Percentiles rank a stretch among this genome's conserved stretches.
phyloP scores from a whole-genome alignment of 2,329 filamentous ascomycete species.

The Rugonectria rugulosa region DNA sequence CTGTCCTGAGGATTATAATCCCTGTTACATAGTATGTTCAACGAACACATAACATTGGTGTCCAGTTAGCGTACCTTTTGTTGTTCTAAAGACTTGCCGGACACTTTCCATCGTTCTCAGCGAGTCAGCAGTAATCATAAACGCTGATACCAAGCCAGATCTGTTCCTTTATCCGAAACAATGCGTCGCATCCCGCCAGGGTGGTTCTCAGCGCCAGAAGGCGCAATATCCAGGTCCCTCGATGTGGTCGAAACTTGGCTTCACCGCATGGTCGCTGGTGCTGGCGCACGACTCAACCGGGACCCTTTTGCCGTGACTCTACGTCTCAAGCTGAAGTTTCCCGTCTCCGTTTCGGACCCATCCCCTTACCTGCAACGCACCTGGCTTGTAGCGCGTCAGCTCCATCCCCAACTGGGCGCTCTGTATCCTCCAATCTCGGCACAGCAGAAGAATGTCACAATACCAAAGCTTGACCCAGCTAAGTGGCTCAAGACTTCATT shows the following conservation, averaged over 20 bases:
- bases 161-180: too few relatives aligned
- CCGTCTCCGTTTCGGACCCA: neutral
- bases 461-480: neutral
- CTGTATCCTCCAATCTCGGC: neutral
- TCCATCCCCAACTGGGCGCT: conserved; percentile 2
- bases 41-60: too few relatives aligned
- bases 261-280: conserved; percentile 9
- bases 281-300: conserved; percentile 4
- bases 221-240: conserved; percentile 7
- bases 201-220: conserved; percentile 1
- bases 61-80: too few relatives aligned
- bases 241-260: conserved; percentile 10
- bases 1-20: too few relatives aligned
- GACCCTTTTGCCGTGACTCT: conserved; percentile 4
- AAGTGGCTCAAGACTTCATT: conserved; percentile 2
- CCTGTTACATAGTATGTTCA: too few relatives aligned
- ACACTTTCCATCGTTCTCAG: too few relatives aligned
- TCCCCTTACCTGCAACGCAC: conserved; percentile 1
- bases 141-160: too few relatives aligned
- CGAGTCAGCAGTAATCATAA: too few relatives aligned
- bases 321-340: conserved; percentile 3
- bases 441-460: neutral
- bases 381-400: neutral
- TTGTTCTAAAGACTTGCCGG: too few relatives aligned
- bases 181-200: neutral